Base-by-base conservation (phyloP, 495 filamentous ascomycete species). In the Podospora tetraspora region DNA sequence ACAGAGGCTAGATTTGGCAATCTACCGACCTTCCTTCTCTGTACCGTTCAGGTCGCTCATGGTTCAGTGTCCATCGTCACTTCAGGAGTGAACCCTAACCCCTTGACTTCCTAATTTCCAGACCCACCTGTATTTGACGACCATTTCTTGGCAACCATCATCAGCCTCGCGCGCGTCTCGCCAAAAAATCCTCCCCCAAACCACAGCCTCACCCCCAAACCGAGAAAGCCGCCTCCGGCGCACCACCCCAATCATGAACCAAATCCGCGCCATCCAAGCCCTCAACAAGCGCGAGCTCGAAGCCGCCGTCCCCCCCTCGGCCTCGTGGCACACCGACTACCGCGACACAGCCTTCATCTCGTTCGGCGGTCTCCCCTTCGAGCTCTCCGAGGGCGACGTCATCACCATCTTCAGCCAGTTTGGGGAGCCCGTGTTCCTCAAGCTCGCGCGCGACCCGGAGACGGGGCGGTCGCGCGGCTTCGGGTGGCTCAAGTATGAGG, bases 311-410 rank as follows among this genome's bases (percentile, higher is more conserved):
- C 80, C 91, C 19, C 88, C 92, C 37, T 86, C 91, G 78, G 95
- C 91, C 61, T 98, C 96, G 68, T 99, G 95, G 95, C 95, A 99
- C 78, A 88, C 90, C 74, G 95, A 99, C 81, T 98, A 97, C 79
- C 90, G 91, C 78, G 94, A 97, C 82, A 97, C 96, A 13, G 95
- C 95, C 69, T 99, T 94, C 79, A 84, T 99, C 76, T 95, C 95
- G 82, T 93, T 98, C 66, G 96, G 96, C 72, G 95, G 95, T 30
- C 87, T 99, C 60, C 94, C 94, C 11, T 97, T 91, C 78, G 92
- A 96, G 71, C 85, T 99, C 23, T 92, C 92, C 58, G 95, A 99
- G 79, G 95, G 95, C 73, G 95, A 99, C 79, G 87, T 99, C 69
- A 86, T 98, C 68, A 92, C 94, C 27, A 96, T 99, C 66, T 99